Percentiles rank a stretch among this genome's conserved stretches.
Conservation (phyloP, 495 filamentous ascomycete genomes). For the Podospora anserina region DNA sequence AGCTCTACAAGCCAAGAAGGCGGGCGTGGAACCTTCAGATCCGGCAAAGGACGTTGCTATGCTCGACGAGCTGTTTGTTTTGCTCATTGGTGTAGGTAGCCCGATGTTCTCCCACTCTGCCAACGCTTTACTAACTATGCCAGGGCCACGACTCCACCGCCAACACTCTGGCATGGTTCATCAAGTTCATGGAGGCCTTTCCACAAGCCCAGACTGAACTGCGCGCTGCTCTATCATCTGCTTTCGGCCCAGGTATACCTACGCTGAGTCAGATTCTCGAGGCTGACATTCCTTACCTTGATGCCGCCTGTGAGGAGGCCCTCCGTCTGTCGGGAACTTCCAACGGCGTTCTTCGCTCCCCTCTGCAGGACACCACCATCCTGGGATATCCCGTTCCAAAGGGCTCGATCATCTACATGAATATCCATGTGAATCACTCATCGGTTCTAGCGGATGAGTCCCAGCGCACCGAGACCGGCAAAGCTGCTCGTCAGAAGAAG, state of each 20-base stretch:
- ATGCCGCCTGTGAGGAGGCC: slow-evolving; percentile 36
- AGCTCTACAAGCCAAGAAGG: slow-evolving; percentile 29
- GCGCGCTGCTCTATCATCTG: slow-evolving; percentile 22
- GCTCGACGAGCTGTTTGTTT: slow-evolving; percentile 30
- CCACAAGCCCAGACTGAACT: slow-evolving; percentile 30
- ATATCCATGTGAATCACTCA: slow-evolving; percentile 22
- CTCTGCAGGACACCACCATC: slow-evolving; percentile 33
- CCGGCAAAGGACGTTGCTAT: slow-evolving; percentile 28
- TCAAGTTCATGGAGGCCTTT: slow-evolving; percentile 32
- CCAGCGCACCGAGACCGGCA: slow-evolving; percentile 24
- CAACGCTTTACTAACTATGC: neutral
- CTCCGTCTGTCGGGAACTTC: slow-evolving; percentile 29
- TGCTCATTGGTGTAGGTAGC: slow-evolving; percentile 10
- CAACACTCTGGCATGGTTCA: slow-evolving; percentile 35
- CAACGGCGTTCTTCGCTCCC: slow-evolving; percentile 26
- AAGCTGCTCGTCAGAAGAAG: slow-evolving; percentile 20
- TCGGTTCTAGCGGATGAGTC: slow-evolving; percentile 25
- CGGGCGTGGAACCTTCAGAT: slow-evolving; percentile 22
- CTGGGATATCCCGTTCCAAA: slow-evolving; percentile 37
- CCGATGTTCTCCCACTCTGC: neutral
- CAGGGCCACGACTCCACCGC: slow-evolving; percentile 30
- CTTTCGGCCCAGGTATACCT: slow-evolving; percentile 23
- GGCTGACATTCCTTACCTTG: slow-evolving; percentile 39
- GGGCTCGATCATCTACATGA: slow-evolving; percentile 32
- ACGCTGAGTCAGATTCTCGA: slow-evolving; percentile 29